Percentiles rank a stretch among this genome's conserved stretches.
phyloP scores from a whole-genome alignment of 345 rosid species.

The Mallotus nudiflorus region DNA sequence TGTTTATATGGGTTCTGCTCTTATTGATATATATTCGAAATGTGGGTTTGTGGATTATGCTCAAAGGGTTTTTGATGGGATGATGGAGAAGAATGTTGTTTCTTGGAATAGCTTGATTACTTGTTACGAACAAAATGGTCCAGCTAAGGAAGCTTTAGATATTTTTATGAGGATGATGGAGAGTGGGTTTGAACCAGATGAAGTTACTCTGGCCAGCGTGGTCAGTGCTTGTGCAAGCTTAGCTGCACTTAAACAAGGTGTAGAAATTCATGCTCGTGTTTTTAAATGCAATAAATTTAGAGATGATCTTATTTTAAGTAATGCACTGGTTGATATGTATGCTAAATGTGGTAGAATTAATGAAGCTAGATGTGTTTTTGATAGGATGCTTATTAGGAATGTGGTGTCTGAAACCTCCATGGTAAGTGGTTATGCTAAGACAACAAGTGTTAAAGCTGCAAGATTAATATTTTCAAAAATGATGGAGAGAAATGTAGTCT shows the following conservation, averaged over 20 bases:
- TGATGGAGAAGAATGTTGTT: slow-evolving; percentile 60
- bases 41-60: slow-evolving; percentile 58
- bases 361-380: slow-evolving; percentile 71
- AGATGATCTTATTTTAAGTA: slow-evolving; percentile 66
- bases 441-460: slow-evolving; percentile 63
- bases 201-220: slow-evolving; percentile 77
- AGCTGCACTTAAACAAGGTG: slow-evolving; percentile 54
- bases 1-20: slow-evolving; percentile 81
- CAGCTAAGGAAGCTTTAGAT: slow-evolving; percentile 54
- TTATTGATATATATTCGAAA: slow-evolving; percentile 80
- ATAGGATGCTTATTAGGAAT: slow-evolving; percentile 59
- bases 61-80: slow-evolving; percentile 56
- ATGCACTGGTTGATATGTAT: slow-evolving; percentile 39
- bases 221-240: slow-evolving; percentile 84
- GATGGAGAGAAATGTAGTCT: slow-evolving; percentile 69
- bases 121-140: slow-evolving; percentile 88
- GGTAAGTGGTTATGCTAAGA: slow-evolving; percentile 82
- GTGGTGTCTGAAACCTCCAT: slow-evolving; percentile 78
- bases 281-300: slow-evolving; percentile 51
- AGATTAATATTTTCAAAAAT: slow-evolving; percentile 72
- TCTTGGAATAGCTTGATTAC: slow-evolving; percentile 94
- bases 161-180: slow-evolving; percentile 64
- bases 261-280: slow-evolving; percentile 64
- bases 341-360: slow-evolving; percentile 20
- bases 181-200: slow-evolving; percentile 58